Base-by-base conservation (phyloP, 2,329 filamentous ascomycete species). In the Fusarium napiforme region DNA sequence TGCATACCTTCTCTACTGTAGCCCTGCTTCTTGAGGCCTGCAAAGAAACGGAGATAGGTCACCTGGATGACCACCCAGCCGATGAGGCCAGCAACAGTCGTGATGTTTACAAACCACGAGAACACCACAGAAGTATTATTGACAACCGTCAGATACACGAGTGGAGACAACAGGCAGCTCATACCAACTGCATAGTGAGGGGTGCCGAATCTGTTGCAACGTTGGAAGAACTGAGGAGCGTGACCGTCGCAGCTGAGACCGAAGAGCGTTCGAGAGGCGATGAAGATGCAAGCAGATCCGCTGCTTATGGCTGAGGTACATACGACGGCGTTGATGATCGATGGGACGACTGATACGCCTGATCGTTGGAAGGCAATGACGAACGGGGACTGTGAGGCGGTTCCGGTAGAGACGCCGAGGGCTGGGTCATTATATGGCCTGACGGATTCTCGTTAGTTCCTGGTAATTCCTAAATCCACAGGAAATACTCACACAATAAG, bases 391-490 rank as follows among this genome's bases (percentile, higher is more conserved):
- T 59, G 56, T 10, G 42, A 46, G 2, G 56, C 56, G 3, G 56
- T 59, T 37, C 32, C 56, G 4, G 56, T 49, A 9, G 56, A 59
- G 6, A 59, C 42, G 5, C 19, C 18, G 7, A 59, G 56, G 4
- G 56, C 56, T 18, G 42, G 56, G n/a, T 59, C 56, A 1, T 59
- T 50, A 4, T 49, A 59, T 12, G 56, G 56, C 0, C 56, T 58
- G 18, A 9, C 18, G 2, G 19, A 2, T 1, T 3, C 1, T n/a
- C 5, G 1, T 58, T n/a, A 58, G 23, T 4, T 34, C 0, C 15
- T 4, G 2, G 4, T 7, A 0, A 7, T 14, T 15, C 2, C 9
- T 0, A 2, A 21, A 0, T 10, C 4, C 9, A 8, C 9, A 1
- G 4, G 1, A 19, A 23, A 3, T 4, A 30, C 42, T 19, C 15